Evolutionary conservation across 176 grass and related monocot species (phyloP).

Genomic region (Bromus sterilis): DNA sequence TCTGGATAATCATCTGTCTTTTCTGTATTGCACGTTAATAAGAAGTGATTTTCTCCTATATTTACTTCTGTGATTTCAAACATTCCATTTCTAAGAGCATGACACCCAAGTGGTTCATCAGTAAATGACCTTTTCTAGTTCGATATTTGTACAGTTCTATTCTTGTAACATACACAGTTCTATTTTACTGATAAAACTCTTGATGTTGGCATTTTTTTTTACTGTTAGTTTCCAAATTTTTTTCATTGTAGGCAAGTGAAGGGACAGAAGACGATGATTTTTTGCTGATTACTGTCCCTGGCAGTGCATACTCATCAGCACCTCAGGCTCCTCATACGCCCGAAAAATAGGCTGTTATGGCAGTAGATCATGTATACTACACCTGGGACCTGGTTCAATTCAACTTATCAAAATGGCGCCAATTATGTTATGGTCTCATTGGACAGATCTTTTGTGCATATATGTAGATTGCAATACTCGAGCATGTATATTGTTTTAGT

Average conservation of each 20-base stretch:
- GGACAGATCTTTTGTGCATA: not conserved
- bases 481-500: not conserved
- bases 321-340: not conserved
- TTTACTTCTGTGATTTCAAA: not conserved
- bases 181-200: not conserved
- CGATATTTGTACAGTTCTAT: not conserved
- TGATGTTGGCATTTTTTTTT: not conserved
- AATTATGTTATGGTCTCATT: not conserved
- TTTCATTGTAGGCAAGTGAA: constrained; percentile 27
- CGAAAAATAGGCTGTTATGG: not conserved
- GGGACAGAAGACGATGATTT: constrained; percentile 7
- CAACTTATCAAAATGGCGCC: not conserved
- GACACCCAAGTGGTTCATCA: not conserved
- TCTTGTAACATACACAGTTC: not conserved
- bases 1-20: not conserved
- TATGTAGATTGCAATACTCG: not conserved
- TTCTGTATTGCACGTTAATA: not conserved
- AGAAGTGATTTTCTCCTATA: not conserved
- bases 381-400: not conserved
- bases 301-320: constrained; percentile 60
- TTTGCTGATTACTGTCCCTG: constrained; percentile 54
- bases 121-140: not conserved
- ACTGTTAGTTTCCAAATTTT: not conserved
- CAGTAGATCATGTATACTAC: not conserved
- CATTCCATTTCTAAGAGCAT: not conserved